These are phyloP conservation scores for Botryotinia convoluta DNA, from an alignment of 2,329 filamentous ascomycete species.

Conservation along the genomic window DNA sequence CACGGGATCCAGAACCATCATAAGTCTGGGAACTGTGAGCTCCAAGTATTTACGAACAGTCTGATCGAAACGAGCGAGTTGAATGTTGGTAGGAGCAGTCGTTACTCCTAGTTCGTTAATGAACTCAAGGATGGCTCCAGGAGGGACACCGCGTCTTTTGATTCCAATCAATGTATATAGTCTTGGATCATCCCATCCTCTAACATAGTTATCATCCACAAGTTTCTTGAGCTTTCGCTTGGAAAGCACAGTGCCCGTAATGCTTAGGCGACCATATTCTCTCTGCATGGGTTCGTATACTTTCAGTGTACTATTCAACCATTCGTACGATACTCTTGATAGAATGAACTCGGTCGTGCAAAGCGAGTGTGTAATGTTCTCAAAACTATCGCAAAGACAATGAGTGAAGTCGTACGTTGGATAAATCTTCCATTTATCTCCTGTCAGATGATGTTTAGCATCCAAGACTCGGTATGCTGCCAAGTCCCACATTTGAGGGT, in stretches of 20 bases:
- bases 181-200: constrained; percentile 87
- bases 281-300: constrained; percentile 93
- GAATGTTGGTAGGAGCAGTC: constrained; percentile 74
- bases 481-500: constrained; percentile 96
- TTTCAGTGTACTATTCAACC: constrained; percentile 75
- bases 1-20: constrained; percentile 85
- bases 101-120: constrained; percentile 90
- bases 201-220: constrained; percentile 73
- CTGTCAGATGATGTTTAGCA: constrained; percentile 75
- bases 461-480: constrained; percentile 84
- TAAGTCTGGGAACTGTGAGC: constrained; percentile 79
- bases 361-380: constrained; percentile 85
- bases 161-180: constrained; percentile 85
- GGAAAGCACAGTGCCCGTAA: constrained; percentile 80
- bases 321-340: constrained; percentile 85
- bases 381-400: constrained; percentile 88
- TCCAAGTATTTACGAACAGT: constrained; percentile 84
- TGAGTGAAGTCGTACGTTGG: constrained; percentile 93
- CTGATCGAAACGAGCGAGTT: constrained; percentile 80
- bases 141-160: constrained; percentile 79
- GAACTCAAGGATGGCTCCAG: constrained; percentile 84
- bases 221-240: constrained; percentile 82
- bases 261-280: constrained; percentile 75
- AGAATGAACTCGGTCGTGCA: constrained; percentile 93
- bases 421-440: constrained; percentile 85